These are phyloP conservation scores for Simmondsia chinensis DNA, from an alignment of 148 eudicot species.

Conservation along the genomic window DNA sequence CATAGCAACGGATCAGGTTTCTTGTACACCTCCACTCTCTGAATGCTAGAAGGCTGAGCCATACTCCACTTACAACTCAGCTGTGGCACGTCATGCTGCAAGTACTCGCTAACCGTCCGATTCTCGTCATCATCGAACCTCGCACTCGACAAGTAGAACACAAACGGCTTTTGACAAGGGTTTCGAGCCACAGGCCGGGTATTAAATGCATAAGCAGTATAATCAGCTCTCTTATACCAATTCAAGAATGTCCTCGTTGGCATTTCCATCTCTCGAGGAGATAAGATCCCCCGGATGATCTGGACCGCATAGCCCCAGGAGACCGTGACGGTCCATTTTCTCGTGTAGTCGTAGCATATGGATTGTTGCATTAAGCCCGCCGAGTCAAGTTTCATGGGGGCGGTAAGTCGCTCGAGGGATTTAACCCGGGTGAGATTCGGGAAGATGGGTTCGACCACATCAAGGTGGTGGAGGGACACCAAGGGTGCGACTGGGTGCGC, in stretches of 20 bases:
- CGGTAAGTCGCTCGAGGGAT: constrained; percentile 39
- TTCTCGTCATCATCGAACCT: constrained; percentile 25
- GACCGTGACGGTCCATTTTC: constrained; percentile 71
- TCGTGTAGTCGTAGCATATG: constrained; percentile 54
- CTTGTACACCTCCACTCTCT: constrained; percentile 50
- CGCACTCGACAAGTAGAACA: constrained; percentile 53
- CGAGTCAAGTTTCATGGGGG: constrained; percentile 74
- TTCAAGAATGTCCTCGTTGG: constrained; percentile 91
- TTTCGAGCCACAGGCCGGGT: constrained; percentile 70
- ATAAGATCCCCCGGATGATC: constrained; percentile 61
- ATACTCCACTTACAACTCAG: constrained; percentile 63
- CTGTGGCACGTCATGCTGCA: constrained; percentile 39
- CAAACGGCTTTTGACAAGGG: constrained; percentile 78
- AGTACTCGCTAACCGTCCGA: constrained; percentile 58
- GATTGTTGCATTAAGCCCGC: constrained; percentile 86
- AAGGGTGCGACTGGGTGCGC: constrained; percentile 86
- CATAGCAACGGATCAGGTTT: constrained; percentile 68
- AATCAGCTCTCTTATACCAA: constrained; percentile 83
- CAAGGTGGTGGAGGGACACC: constrained; percentile 81
- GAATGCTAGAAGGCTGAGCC: constrained; percentile 44
- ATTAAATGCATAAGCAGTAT: constrained; percentile 79
- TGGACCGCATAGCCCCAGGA: constrained; percentile 93
- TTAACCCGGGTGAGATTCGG: constrained; percentile 58
- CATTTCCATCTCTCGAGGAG: constrained; percentile 88
- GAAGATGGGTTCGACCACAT: constrained; percentile 87